Evolutionary conservation across 805 yeast species (phyloP), one percentile per base, ranked within the genome.

Genomic region (Pichia paraexigua): DNA sequence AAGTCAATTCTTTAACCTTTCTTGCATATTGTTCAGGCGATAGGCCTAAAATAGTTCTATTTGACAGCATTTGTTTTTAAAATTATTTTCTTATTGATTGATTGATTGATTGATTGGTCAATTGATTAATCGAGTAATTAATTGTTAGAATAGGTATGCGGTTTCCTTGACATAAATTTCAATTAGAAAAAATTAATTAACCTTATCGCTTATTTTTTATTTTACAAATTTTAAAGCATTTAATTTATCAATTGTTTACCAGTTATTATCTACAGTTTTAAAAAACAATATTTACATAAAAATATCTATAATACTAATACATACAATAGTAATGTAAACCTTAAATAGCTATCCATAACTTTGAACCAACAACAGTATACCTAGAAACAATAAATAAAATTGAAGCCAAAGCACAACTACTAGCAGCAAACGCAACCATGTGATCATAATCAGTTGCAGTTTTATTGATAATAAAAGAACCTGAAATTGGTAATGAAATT

Each of bases 401-500:
- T 2, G 71, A 68, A 39, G 76, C 70, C 0, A 62, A 64, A 10
- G 47, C 41, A 25, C 58, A 54, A 9, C 55, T 52, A 8, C 51
- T 18, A 7, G 60, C 47, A 6, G 60, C 59, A 22, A 70, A 53
- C 13, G 76, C 70, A 22, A 77, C 57, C 20, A 66, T 52, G 50
- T 69, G 59, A 44, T 69, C 59, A 56, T 75, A 77, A 5, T 67
- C 64, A 0, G 51, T 50, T 2, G 57, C 43, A 18, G 71, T 52
- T 17, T 69, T 70, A 43, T 67, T 60, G 8, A 73, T 63, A 35
- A 67, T 65, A 40, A 67, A 65, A 11, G 66, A 58, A 56, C 72
- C 72, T 11, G 76, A 71, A 20, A 75, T 67, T 9, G 83, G 81
- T 20, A 78, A 65, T 7, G 73, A 68, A n/a, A 75, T 69, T 17